Base-by-base conservation (phyloP, 1,284 basidiomycete species). In the Earliella scabrosa region DNA sequence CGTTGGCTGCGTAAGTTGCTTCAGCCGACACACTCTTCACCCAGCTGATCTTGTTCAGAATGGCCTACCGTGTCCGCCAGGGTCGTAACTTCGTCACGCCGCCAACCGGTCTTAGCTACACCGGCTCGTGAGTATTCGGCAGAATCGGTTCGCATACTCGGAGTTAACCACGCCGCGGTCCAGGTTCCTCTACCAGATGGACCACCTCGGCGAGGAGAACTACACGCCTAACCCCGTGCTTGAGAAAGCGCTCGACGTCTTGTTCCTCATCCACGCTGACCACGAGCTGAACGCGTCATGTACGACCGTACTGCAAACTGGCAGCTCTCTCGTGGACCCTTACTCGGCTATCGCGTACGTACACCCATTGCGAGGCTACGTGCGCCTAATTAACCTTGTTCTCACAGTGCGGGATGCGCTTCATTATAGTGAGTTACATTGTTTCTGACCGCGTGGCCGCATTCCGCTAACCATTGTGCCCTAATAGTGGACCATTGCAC, bases 61-160 rank as follows among this genome's bases (percentile, higher is more conserved):
- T 94, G 91, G 91, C 92, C 0, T 95, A 94, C 68, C 90, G 93
- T 44, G 82, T 94, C 32, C 87, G 93, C 35, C 92, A 94, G 76
- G 93, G 93, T 35, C 82, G 93, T 57, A 85, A 90, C 51, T 95
- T 96, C 68, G 92, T 95, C n/a, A 82, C 81, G 0, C 92, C 93
- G 4, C 92, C 92, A 2, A 85, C 85, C 3, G 90, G 90, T 0
- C 76, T 95, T 45, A 88, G 85, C 66, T 95, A 94, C 66, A 85
- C 93, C 4, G 92, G 85, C 68, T 90, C 90, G 87, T 91, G 66
- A 66, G 86, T 80, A 8, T 20, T 21, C 29, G n/a, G n/a, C n/a
- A n/a, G n/a, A n/a, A n/a, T n/a, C n/a, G n/a, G n/a, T n/a, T n/a
- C n/a, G n/a, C n/a, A n/a, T n/a, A n/a, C n/a, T n/a, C n/a, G n/a